These are phyloP conservation scores for Magnusiomyces fungicola DNA, from an alignment of 1,139 yeast species.

Conservation along the genomic window DNA sequence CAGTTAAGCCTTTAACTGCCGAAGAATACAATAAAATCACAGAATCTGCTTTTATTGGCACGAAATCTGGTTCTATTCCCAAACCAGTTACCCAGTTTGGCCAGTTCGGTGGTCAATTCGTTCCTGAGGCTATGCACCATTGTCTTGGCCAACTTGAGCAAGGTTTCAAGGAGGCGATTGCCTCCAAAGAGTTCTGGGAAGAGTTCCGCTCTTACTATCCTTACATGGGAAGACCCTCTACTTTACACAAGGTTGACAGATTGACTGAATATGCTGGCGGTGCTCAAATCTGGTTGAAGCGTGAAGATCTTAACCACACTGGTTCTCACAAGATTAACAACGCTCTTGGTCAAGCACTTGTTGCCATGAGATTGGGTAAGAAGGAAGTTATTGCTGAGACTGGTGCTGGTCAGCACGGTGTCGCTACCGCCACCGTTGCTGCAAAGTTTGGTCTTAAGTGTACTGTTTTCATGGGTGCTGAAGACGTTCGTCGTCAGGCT, in stretches of 20 bases:
- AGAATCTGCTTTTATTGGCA: slow-evolving; percentile 22
- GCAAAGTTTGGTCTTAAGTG: slow-evolving; percentile 95
- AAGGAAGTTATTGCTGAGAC: slow-evolving; percentile 92
- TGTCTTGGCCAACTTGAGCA: slow-evolving; percentile 83
- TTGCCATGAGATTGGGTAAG: slow-evolving; percentile 91
- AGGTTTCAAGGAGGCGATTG: slow-evolving; percentile 80
- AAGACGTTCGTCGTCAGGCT: slow-evolving; percentile 97
- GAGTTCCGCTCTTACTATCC: slow-evolving; percentile 77
- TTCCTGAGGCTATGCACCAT: slow-evolving; percentile 91
- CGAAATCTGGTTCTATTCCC: slow-evolving; percentile 17
- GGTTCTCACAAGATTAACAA: slow-evolving; percentile 97
- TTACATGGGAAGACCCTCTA: slow-evolving; percentile 95
- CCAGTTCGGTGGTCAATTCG: slow-evolving; percentile 96
- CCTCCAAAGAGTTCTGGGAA: slow-evolving; percentile 88
- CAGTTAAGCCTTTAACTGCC: slow-evolving; percentile 19
- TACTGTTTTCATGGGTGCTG: slow-evolving; percentile 99
- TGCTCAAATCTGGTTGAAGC: slow-evolving; percentile 94
- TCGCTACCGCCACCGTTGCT: slow-evolving; percentile 98
- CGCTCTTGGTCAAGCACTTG: slow-evolving; percentile 87
- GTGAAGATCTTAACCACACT: slow-evolving; percentile 97
- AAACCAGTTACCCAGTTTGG: slow-evolving; percentile 54
- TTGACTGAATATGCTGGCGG: slow-evolving; percentile 89
- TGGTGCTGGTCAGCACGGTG: slow-evolving; percentile 99
- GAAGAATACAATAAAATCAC: slow-evolving; percentile 26
- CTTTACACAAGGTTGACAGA: slow-evolving; percentile 85